phyloP scores from a whole-genome alignment of 2,329 filamentous ascomycete genomes.

The Hypoxylon sp. region DNA sequence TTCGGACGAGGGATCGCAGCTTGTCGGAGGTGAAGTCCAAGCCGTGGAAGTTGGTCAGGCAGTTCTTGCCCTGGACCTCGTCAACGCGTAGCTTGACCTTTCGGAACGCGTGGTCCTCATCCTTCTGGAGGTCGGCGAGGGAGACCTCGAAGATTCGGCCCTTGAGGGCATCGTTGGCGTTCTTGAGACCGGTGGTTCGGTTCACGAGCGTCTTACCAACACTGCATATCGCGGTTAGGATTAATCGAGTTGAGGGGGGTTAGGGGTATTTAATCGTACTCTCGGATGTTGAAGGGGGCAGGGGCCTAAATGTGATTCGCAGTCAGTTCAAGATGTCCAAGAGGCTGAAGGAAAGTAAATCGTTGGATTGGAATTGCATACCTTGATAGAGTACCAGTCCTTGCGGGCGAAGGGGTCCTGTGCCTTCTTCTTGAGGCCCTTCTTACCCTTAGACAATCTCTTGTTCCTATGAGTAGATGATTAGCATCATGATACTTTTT shows the following conservation, averaged over 20 bases:
- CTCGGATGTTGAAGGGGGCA: constrained; percentile 93
- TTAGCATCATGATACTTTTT: constrained; percentile 40
- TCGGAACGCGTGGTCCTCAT: constrained; percentile 99
- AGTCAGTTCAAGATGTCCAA: constrained; percentile 39
- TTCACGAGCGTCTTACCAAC: constrained; percentile 99
- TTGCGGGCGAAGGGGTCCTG: constrained; percentile 97
- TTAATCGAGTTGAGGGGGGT: constrained; percentile 23
- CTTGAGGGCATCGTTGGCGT: constrained; percentile 99
- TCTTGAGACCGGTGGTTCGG: constrained; percentile 99
- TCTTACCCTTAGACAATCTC: constrained; percentile 99
- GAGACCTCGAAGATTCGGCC: constrained; percentile 99
- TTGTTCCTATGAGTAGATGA: constrained; percentile 78
- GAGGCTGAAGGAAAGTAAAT: constrained; percentile 13
- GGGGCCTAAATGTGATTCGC: constrained; percentile 70
- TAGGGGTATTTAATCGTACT: constrained; percentile 70
- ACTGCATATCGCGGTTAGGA: constrained; percentile 62
- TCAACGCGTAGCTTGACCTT: constrained; percentile 99
- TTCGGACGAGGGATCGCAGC: constrained; percentile 97
- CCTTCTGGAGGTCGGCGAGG: constrained; percentile 98
- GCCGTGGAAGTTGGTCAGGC: constrained; percentile 99
- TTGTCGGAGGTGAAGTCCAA: constrained; percentile 99
- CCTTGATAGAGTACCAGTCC: constrained; percentile 99
- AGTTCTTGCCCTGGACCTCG: constrained; percentile 99
- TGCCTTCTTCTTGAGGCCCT: constrained; percentile 99
- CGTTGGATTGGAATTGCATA: constrained; percentile 50